Evolutionary conservation across 345 rosid species (phyloP), one percentile per base, ranked within the genome.

Genomic region (Geranium rotundifolium): DNA sequence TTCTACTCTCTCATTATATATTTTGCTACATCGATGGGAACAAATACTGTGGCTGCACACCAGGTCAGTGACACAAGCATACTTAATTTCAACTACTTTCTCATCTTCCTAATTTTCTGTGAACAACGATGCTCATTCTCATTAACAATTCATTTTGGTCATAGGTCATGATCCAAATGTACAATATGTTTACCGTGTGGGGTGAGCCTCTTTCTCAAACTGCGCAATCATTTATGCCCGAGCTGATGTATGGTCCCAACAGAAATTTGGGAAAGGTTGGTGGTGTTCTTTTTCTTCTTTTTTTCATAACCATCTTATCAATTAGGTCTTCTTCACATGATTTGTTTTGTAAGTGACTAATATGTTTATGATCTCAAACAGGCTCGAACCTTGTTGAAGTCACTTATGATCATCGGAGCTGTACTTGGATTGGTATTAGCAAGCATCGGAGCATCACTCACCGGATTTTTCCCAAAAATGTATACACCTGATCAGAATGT

Each of bases 21-120:
- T 67, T 84, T 79, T 55, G 97, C 93, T 41, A 89, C 93, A 19
- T 75, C 98, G 61, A 85, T 87, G 95, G 95, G 98, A 20, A 85
- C 91, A 34, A 64, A 72, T 50, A 68, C 72, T 12, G 79, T 92
- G 62, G 98, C 95, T 0, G 98, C 95, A 67, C 98, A 92, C 81
- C 98, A 89, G 93, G 98, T 85, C 69, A 62, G 70, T 65, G 60
- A 19, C 54, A 46, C 54, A 6, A 30, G 13, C 17, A 3, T 17
- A 50, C 30, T 5, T 46, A 23, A 60, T 27, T 34, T 34, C 29
- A 31, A 34, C 56, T 46, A 17, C 39, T 61, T 64, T 56, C 31
- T 31, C 60, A 27, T 59, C 59, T 46, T 17, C 19, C 6, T 17
- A 0, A 5, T 17, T 12, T 55, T 55, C 57, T 55, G 9, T 5